These are phyloP conservation scores for Phytophthora vignae DNA, from an alignment of 352 stramenopile genomes.

Conservation along the genomic window DNA sequence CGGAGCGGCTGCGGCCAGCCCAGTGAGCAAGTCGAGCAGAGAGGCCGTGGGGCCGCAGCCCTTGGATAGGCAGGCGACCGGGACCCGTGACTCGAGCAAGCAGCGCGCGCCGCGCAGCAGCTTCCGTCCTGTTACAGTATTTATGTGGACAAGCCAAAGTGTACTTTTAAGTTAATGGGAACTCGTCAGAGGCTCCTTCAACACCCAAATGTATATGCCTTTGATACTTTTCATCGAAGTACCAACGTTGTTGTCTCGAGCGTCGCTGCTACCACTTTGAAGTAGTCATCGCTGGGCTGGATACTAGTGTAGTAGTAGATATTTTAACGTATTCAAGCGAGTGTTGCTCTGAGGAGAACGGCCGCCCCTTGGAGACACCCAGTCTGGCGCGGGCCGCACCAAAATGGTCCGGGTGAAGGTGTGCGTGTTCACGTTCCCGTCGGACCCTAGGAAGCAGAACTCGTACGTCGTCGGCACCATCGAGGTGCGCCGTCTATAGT, in stretches of 20 bases:
- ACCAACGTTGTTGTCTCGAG: not conserved
- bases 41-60: not conserved
- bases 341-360: not conserved
- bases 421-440: slow-evolving; percentile 81
- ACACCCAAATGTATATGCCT: slow-evolving; percentile 15
- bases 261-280: not conserved
- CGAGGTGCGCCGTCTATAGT: slow-evolving; percentile 40
- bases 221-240: slow-evolving; percentile 4
- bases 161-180: slow-evolving; percentile 32
- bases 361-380: not conserved
- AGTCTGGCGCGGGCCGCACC: not conserved
- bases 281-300: too few species aligned
- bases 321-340: too few species aligned
- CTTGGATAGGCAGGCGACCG: not conserved
- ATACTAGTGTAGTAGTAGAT: too few species aligned
- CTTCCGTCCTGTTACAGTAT: slow-evolving; percentile 33
- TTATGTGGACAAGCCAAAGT: slow-evolving; percentile 43
- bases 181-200: slow-evolving; percentile 25
- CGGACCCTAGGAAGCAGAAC: slow-evolving; percentile 71
- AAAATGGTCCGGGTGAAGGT: slow-evolving; percentile 63
- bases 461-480: slow-evolving; percentile 80
- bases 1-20: not conserved
- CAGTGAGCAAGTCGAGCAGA: not conserved
- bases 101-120: not conserved
- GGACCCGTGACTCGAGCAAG: not conserved